These are phyloP conservation scores for Paramecium primaurelia DNA, from an alignment of 73 alveolate genomes.

Conservation along the genomic window DNA sequence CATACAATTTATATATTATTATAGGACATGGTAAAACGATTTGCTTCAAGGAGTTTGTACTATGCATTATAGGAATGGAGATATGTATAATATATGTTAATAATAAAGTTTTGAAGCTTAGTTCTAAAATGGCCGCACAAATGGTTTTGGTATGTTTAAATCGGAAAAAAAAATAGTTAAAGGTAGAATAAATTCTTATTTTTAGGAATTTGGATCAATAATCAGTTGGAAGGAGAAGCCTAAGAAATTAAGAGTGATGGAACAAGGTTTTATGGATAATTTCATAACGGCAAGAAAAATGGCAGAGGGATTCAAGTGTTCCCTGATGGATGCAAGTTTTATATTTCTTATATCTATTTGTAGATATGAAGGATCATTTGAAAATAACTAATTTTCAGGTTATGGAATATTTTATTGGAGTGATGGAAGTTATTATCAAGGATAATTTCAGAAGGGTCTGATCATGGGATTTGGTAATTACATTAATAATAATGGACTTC, in stretches of 20 bases:
- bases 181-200: neutral
- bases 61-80: conserved; percentile 31
- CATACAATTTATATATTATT: neutral
- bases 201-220: conserved; percentile 23
- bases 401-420: conserved; percentile 6
- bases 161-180: conserved; percentile 17
- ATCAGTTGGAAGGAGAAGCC: neutral
- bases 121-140: neutral
- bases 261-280: neutral
- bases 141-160: conserved; percentile 24
- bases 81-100: neutral
- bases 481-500: neutral
- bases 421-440: neutral
- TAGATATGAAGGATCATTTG: conserved; percentile 11
- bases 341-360: neutral
- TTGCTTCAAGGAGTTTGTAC: neutral
- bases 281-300: neutral
- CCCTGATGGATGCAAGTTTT: neutral
- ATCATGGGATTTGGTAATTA: conserved; percentile 1
- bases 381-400: neutral
- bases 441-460: neutral
- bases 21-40: neutral
- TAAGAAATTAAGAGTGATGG: conserved; percentile 18
- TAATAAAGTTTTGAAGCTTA: neutral
- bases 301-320: neutral